These are phyloP conservation scores for Trichophyton simii DNA, from an alignment of 2,329 filamentous ascomycete genomes.

Conservation along the genomic window DNA sequence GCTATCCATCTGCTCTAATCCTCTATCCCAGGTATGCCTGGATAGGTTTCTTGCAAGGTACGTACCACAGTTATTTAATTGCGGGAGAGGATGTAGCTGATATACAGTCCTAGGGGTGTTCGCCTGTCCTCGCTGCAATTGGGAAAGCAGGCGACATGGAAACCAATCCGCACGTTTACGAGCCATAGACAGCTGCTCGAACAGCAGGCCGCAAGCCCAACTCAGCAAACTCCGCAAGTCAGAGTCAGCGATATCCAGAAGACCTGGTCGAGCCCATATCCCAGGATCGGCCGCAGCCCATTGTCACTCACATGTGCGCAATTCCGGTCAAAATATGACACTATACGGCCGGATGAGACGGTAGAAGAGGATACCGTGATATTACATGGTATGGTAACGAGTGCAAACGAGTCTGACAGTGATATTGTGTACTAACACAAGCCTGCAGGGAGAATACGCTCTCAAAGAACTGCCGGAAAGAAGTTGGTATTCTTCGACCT, in stretches of 20 bases:
- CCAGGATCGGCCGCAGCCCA: conserved; percentile 22
- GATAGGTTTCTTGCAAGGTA: conserved; percentile 25
- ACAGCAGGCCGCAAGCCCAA: not conserved
- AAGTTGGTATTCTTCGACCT: conserved; percentile 80
- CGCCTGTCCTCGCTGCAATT: not conserved
- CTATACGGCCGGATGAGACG: conserved; percentile 28
- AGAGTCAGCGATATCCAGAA: conserved; percentile 28
- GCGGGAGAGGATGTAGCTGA: not conserved
- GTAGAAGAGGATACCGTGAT: conserved; percentile 29
- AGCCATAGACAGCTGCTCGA: not conserved
- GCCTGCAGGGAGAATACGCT: conserved; percentile 57
- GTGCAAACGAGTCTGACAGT: not conserved
- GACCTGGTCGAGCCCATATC: conserved; percentile 27
- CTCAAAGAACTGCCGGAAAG: conserved; percentile 57
- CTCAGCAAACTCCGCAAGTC: conserved; percentile 1
- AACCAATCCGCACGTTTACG: not conserved
- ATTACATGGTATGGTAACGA: conserved; percentile 31
- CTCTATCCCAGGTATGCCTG: conserved; percentile 24
- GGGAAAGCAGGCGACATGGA: not conserved
- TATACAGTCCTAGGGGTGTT: not conserved
- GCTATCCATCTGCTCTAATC: conserved; percentile 28
- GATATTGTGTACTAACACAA: conserved; percentile 25
- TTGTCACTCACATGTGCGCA: conserved; percentile 24
- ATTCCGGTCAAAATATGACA: conserved; percentile 27
- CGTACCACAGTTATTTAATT: conserved; percentile 11